Evolutionary conservation across 352 stramenopile species (phyloP).

Genomic region (Plasmopara muralis): DNA sequence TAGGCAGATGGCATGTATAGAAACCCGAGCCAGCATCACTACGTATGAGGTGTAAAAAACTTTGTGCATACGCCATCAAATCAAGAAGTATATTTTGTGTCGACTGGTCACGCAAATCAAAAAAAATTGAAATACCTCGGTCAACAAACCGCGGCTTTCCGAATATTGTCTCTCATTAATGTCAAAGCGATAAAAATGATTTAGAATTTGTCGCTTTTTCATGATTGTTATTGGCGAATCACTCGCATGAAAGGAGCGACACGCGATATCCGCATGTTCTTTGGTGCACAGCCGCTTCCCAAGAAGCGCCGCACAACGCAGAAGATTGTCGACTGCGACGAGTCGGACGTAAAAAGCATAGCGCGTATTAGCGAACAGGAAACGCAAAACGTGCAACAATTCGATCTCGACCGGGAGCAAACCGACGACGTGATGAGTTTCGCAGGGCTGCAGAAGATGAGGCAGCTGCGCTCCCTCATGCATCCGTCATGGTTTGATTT

Average conservation of each 20-base stretch:
- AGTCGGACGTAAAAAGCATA: neutral
- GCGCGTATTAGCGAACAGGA: neutral
- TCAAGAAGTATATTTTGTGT: no score
- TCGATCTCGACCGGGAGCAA: neutral
- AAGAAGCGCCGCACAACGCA: constrained; percentile 25
- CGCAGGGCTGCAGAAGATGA: neutral
- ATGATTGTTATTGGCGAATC: neutral
- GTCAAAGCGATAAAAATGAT: no score
- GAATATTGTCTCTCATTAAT: no score
- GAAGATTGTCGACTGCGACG: neutral
- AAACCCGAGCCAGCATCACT: no score
- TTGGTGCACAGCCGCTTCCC: constrained; percentile 23
- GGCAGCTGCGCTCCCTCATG: constrained; percentile 36
- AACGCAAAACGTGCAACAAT: neutral
- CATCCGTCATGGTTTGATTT: constrained; percentile 51
- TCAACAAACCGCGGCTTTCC: no score
- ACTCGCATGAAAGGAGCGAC: constrained; percentile 9
- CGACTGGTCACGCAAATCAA: no score
- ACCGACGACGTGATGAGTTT: neutral
- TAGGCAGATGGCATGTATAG: no score
- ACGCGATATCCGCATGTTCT: constrained; percentile 63
- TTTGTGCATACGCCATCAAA: no score
- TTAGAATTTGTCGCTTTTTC: no score
- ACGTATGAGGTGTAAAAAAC: no score
- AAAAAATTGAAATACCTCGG: no score